phyloP scores from a whole-genome alignment of 768 basidiomycete genomes.

The Mycena filopes region DNA sequence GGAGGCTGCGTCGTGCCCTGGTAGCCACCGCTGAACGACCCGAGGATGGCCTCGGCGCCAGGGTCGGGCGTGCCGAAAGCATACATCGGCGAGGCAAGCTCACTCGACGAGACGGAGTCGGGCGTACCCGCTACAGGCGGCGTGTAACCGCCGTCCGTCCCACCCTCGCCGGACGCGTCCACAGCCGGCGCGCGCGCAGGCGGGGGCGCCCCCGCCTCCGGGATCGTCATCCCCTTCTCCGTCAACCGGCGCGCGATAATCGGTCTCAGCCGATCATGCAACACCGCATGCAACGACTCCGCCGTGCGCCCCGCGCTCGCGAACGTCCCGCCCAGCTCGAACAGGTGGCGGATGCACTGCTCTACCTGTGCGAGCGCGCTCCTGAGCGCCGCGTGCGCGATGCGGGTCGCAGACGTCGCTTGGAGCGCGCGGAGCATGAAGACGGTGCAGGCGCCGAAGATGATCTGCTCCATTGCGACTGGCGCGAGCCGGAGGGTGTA shows the following conservation, averaged over 20 bases:
- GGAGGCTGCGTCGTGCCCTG: too few relatives aligned
- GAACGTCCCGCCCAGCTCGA: constrained; percentile 19
- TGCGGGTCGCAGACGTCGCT: constrained; percentile 31
- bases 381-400: constrained; percentile 25
- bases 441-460: constrained; percentile 52
- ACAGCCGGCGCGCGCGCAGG: too few relatives aligned
- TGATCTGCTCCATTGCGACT: constrained; percentile 47
- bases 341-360: constrained; percentile 16
- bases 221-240: neutral
- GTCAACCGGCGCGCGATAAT: constrained; percentile 14
- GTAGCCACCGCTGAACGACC: too few relatives aligned
- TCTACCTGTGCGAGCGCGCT: constrained; percentile 23
- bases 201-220: too few relatives aligned
- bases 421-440: constrained; percentile 49
- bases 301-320: neutral
- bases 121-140: too few relatives aligned
- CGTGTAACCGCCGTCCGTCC: too few relatives aligned
- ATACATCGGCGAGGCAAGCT: too few relatives aligned
- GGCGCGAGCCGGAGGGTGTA: constrained; percentile 51
- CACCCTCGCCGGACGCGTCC: too few relatives aligned
- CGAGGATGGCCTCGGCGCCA: too few relatives aligned
- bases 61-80: too few relatives aligned
- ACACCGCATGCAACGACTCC: neutral
- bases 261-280: constrained; percentile 14
- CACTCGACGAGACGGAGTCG: too few relatives aligned